A percentile compares a stretch with the other conserved stretches of the same genome.
These are phyloP conservation scores for Saitoella complicata DNA, from an alignment of 805 yeast species.

Conservation along the genomic window DNA sequence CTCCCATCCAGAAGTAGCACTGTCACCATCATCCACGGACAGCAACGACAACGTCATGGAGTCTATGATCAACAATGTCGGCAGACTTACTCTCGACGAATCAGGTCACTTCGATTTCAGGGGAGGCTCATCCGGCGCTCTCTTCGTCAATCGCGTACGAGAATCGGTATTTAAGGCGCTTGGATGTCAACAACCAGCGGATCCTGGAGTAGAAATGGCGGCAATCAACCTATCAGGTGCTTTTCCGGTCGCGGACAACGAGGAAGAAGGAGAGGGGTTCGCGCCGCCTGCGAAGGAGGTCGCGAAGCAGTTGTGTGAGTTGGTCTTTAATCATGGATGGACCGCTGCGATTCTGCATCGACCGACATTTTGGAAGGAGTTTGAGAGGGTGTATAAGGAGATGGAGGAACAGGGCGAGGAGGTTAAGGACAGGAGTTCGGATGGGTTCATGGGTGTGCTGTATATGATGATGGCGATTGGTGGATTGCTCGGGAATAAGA, in stretches of 20 bases:
- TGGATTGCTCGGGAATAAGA: conserved; percentile 38
- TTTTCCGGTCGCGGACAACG: too few species aligned
- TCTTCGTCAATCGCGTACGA: conserved; percentile 14
- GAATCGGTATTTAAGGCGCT: too few species aligned
- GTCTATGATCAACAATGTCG: conserved; percentile 16
- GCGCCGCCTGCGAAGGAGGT: conserved; percentile 28
- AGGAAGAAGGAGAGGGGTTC: too few species aligned
- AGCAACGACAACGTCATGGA: conserved; percentile 14
- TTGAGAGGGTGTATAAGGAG: conserved; percentile 45
- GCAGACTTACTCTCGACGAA: conserved; percentile 15
- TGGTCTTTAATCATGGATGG: conserved; percentile 38
- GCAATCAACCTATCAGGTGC: too few species aligned
- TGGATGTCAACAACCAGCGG: too few species aligned
- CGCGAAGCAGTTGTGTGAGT: conserved; percentile 53
- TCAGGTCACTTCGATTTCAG: conserved; percentile 15
- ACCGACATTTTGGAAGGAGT: conserved; percentile 58
- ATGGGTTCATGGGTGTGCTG: conserved; percentile 66
- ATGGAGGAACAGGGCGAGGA: too few species aligned
- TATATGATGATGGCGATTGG: conserved; percentile 86
- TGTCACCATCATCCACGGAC: neutral
- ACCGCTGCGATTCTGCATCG: conserved; percentile 76
- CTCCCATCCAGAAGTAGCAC: neutral
- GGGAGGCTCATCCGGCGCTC: conserved; percentile 15
- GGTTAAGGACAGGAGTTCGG: conserved; percentile 28
- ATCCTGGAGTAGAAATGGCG: too few species aligned